Evolutionary conservation across 441 rosid species (phyloP).

Genomic region (Gossypium gossypioides): DNA sequence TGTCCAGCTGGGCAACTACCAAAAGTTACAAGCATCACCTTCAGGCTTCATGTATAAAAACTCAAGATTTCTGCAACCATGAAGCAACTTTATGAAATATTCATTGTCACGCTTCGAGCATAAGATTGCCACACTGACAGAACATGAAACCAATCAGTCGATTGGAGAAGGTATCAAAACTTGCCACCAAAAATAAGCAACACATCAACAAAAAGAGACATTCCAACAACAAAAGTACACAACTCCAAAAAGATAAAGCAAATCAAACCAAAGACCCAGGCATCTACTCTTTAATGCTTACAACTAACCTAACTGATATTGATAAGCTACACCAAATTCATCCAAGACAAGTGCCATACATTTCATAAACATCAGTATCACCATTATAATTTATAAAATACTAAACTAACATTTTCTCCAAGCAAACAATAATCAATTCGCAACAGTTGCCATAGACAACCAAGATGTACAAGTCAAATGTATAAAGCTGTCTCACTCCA

Average conservation of each 20-base stretch:
- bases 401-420: background rate
- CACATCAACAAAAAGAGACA: background rate
- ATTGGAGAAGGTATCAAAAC: background rate
- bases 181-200: background rate
- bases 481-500: conserved; percentile 1
- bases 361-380: background rate
- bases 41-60: conserved; percentile 9
- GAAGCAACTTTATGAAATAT: conserved; percentile 6
- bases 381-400: background rate
- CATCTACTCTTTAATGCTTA: background rate
- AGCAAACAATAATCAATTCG: background rate
- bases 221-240: background rate
- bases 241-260: background rate
- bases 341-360: background rate
- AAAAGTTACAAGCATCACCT: conserved; percentile 6
- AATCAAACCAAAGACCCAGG: background rate
- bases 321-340: background rate
- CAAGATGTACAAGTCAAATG: background rate
- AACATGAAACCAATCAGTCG: conserved; percentile 10
- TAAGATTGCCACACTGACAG: conserved; percentile 9
- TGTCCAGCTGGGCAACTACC: conserved; percentile 8
- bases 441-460: background rate
- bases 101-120: conserved; percentile 3
- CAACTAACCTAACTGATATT: background rate
- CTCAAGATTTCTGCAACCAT: conserved; percentile 1